Evolutionary conservation across 202 grass and related monocot genomes (phyloP).

Genomic region (Schoenoplectus triqueter): DNA sequence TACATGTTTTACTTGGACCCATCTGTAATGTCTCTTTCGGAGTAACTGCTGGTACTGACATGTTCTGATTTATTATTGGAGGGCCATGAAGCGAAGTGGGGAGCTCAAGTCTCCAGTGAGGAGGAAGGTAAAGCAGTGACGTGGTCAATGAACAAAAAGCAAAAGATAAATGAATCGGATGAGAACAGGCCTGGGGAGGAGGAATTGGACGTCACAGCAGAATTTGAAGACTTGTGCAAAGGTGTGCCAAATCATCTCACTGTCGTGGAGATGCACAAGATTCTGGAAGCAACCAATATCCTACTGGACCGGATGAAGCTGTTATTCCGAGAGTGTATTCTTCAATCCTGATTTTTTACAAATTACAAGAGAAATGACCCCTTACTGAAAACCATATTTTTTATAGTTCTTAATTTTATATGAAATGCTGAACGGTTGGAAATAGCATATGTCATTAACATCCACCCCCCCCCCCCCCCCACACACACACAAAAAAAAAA

Average conservation of each 20-base stretch:
- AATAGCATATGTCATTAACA: too few relatives aligned
- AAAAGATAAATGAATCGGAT: slow-evolving; percentile 50
- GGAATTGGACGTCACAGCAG: not conserved
- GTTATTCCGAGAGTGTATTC: slow-evolving; percentile 62
- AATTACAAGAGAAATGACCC: not conserved
- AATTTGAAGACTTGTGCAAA: slow-evolving; percentile 70
- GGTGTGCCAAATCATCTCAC: slow-evolving; percentile 59
- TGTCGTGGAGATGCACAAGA: slow-evolving; percentile 64
- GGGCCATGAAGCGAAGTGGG: slow-evolving; percentile 76
- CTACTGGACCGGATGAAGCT: slow-evolving; percentile 63
- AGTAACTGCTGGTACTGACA: slow-evolving; percentile 12
- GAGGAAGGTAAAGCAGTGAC: slow-evolving; percentile 53
- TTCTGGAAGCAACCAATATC: slow-evolving; percentile 71
- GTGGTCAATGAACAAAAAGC: slow-evolving; percentile 46
- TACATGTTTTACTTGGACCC: not conserved
- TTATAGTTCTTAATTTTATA: not conserved
- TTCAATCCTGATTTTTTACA: not conserved
- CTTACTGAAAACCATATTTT: not conserved
- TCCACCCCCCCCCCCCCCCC: too few relatives aligned
- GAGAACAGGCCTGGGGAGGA: slow-evolving; percentile 43
- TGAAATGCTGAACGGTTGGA: too few relatives aligned
- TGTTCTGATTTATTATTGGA: slow-evolving; percentile 43
- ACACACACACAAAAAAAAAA: too few relatives aligned
- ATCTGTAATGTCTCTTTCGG: slow-evolving; percentile 2
- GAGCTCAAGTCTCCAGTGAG: slow-evolving; percentile 49